Base-by-base conservation (phyloP, 2,329 filamentous ascomycete genomes). In the Pseudogymnoascus sp. region DNA sequence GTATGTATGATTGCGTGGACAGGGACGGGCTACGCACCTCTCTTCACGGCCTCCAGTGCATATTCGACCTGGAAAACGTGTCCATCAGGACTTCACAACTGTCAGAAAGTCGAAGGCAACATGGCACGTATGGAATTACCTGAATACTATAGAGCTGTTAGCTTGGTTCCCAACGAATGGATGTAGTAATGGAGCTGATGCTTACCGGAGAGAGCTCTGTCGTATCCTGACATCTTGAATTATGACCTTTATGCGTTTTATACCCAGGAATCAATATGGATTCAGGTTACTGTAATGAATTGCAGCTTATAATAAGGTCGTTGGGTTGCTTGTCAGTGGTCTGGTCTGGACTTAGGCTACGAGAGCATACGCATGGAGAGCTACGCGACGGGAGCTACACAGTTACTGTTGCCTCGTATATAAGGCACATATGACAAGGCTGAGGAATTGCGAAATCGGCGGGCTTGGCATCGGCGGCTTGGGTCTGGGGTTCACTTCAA, bases 1-100 rank as follows among this genome's bases (percentile, higher is more conserved):
- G 36, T 26, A 61, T 59, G 51, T 63, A 29, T 36, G 54, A 12
- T 60, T 37, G 51, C 11, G 14, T 57, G 10, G 39, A 3, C 3
- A 40, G 18, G 36, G 36, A 61, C 18, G 51, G 57, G 63, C 34
- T 57, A 71, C 75, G 65, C 80, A 95, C 93, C 95, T 91, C 95
- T 82, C 84, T 99, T 99, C 70, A 99, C 95, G 70, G 95, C 95
- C 81, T 99, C 95, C 70, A 96, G 89, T 64, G 95, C 95, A 85
- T 99, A 99, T 84, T 99, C 95, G 74, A 99, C 95, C 80, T 99
- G 95, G 81, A 99, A 99, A 73, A 99, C 95, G 82, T 99, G 95
- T 79, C 95, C 95, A 80, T 99, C 95, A 74, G 95, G 95, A 85
- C 93, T 97, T 74, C 60, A 64, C 18, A 12, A 59, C n/a, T 40